These are phyloP conservation scores for Vitis amurensis DNA, from an alignment of 164 flowering plant species.

Conservation along the genomic window DNA sequence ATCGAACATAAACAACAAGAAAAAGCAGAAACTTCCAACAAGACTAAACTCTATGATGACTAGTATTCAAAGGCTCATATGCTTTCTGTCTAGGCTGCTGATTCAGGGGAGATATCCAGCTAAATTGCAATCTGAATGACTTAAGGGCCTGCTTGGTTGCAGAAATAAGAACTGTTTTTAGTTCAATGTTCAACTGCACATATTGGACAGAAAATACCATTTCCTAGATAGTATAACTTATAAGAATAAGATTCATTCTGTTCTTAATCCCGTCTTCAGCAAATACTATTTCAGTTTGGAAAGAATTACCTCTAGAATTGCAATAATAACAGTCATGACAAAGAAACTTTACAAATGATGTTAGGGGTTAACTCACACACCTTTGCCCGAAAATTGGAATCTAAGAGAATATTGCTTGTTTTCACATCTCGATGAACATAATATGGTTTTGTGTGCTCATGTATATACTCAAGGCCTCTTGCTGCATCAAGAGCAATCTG, in stretches of 20 bases:
- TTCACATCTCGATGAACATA: constrained; percentile 44
- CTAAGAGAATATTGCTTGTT: constrained; percentile 38
- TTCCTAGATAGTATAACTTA: too few relatives aligned
- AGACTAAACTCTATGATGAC: not conserved
- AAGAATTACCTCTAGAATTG: too few relatives aligned
- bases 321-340: not conserved
- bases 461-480: constrained; percentile 40
- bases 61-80: not conserved
- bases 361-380: constrained; percentile 13
- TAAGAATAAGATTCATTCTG: too few relatives aligned
- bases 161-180: too few relatives aligned
- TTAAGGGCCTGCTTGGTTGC: too few relatives aligned
- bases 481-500: constrained; percentile 48
- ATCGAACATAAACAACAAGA: not conserved
- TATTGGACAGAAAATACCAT: not conserved
- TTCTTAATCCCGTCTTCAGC: too few relatives aligned
- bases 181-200: not conserved
- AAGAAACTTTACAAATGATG: not conserved
- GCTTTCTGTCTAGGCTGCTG: not conserved
- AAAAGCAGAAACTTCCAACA: not conserved
- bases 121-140: too few relatives aligned
- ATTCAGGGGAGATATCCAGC: not conserved
- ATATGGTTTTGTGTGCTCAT: constrained; percentile 28
- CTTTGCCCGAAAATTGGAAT: constrained; percentile 37
- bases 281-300: not conserved